Evolutionary conservation across 768 basidiomycete genomes (phyloP).

Genomic region (Rubroboletus satanas): DNA sequence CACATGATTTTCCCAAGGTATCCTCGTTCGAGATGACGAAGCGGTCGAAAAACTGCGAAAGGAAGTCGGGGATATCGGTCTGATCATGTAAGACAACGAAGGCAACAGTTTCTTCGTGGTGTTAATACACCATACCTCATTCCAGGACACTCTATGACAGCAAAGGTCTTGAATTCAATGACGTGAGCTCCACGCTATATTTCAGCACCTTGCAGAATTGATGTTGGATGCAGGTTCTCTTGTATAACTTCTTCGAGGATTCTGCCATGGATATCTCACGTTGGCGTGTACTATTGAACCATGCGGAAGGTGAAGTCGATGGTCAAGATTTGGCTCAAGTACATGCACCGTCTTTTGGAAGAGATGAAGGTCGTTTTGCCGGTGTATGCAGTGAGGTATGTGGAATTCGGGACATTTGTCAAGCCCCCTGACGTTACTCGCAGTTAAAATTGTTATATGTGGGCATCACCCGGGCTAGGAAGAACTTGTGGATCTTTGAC

Average conservation of each 20-base stretch:
- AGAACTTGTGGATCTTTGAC: conserved; percentile 69
- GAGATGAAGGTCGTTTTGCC: conserved; percentile 45
- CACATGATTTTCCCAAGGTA: conserved; percentile 39
- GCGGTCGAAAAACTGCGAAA: conserved; percentile 45
- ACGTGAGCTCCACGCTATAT: conserved; percentile 4
- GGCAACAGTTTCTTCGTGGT: background rate
- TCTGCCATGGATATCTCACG: conserved; percentile 48
- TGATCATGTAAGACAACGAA: conserved; percentile 47
- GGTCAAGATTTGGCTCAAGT: conserved; percentile 10
- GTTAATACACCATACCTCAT: background rate
- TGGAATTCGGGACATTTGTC: background rate
- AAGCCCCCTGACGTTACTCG: background rate
- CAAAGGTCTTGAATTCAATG: conserved; percentile 29
- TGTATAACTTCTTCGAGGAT: conserved; percentile 74
- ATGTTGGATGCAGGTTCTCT: conserved; percentile 47
- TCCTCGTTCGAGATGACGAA: conserved; percentile 61
- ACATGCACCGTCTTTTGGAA: conserved; percentile 42
- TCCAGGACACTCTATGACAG: conserved; percentile 32
- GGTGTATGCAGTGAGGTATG: conserved; percentile 57
- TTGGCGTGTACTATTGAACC: conserved; percentile 59
- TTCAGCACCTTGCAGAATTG: background rate
- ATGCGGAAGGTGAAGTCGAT: conserved; percentile 24
- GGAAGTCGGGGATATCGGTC: conserved; percentile 55
- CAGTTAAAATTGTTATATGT: conserved; percentile 70
- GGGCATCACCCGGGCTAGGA: conserved; percentile 64